Conservation (phyloP, 2,329 filamentous ascomycete species). For the Aureobasidium leucospermi region DNA sequence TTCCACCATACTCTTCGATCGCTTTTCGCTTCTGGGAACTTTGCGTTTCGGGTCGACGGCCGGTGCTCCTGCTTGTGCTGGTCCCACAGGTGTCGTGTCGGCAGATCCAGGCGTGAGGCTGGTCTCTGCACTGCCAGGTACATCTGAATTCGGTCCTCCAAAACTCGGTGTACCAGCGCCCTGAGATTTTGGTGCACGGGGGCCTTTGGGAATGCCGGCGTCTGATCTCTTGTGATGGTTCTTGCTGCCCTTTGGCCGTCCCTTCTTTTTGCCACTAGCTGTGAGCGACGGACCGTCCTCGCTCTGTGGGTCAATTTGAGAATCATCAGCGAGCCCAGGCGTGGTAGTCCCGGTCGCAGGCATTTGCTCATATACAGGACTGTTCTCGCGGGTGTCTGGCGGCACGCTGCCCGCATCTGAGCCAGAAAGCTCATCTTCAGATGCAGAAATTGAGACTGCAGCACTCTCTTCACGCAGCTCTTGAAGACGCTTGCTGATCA, state of each 20-base stretch:
- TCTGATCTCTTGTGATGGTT: constrained; percentile 39
- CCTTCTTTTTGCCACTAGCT: constrained; percentile 22
- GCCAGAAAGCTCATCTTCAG: constrained; percentile 21
- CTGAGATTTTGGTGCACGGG: constrained; percentile 26
- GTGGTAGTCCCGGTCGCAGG: constrained; percentile 18
- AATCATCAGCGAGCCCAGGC: constrained; percentile 6
- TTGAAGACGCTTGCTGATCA: constrained; percentile 33
- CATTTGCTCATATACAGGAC: not conserved
- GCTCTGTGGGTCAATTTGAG: not conserved
- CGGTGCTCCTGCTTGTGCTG: not conserved
- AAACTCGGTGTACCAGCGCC: not conserved
- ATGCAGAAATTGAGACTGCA: constrained; percentile 19
- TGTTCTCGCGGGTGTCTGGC: constrained; percentile 16
- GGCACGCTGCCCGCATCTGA: constrained; percentile 21
- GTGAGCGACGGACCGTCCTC: constrained; percentile 8
- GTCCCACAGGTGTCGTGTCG: not conserved
- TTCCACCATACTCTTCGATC: constrained; percentile 38
- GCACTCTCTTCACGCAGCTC: constrained; percentile 39
- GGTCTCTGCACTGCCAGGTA: not conserved
- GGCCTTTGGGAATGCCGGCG: constrained; percentile 43
- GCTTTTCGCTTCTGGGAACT: constrained; percentile 35
- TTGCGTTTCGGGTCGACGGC: constrained; percentile 8
- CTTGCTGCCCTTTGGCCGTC: constrained; percentile 39
- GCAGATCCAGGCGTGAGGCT: not conserved
- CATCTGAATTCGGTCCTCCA: not conserved